Conservation (phyloP, 768 basidiomycete genomes). For the Agrocybe praecox region DNA sequence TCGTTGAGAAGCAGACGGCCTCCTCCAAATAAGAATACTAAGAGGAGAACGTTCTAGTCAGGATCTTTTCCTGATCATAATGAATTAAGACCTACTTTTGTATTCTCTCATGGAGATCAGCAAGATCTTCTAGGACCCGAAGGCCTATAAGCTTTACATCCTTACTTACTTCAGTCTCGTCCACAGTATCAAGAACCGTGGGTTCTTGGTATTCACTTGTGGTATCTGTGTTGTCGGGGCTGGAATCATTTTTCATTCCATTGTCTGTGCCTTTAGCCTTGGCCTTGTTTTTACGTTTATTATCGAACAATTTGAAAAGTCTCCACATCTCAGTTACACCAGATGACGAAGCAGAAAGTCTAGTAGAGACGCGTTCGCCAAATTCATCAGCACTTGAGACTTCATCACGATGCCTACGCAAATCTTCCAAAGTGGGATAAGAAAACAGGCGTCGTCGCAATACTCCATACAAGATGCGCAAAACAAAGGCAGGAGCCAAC, state of each 20-base stretch:
- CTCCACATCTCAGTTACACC: constrained; percentile 57
- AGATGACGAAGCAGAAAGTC: constrained; percentile 46
- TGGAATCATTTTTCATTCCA: neutral
- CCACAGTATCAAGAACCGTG: constrained; percentile 31
- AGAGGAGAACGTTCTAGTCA: neutral
- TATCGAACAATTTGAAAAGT: constrained; percentile 45
- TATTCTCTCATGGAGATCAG: constrained; percentile 65
- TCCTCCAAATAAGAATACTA: constrained; percentile 73
- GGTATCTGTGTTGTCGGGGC: neutral
- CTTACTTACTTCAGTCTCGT: constrained; percentile 36
- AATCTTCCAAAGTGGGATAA: constrained; percentile 56
- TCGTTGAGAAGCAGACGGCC: constrained; percentile 47
- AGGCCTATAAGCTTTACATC: constrained; percentile 46
- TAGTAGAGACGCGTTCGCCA: constrained; percentile 47
- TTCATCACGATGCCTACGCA: constrained; percentile 53
- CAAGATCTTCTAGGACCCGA: constrained; percentile 44
- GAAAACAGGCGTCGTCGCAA: constrained; percentile 49
- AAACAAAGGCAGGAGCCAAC: constrained; percentile 52
- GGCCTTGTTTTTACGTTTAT: constrained; percentile 34
- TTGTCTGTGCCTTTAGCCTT: constrained; percentile 15
- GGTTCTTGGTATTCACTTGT: constrained; percentile 9
- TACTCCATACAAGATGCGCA: constrained; percentile 50
- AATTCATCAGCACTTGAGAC: constrained; percentile 53
- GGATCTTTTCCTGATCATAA: neutral
- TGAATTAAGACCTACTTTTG: constrained; percentile 51